Evolutionary conservation across 805 yeast species (phyloP).

Genomic region (Myxozyma melibiosi): DNA sequence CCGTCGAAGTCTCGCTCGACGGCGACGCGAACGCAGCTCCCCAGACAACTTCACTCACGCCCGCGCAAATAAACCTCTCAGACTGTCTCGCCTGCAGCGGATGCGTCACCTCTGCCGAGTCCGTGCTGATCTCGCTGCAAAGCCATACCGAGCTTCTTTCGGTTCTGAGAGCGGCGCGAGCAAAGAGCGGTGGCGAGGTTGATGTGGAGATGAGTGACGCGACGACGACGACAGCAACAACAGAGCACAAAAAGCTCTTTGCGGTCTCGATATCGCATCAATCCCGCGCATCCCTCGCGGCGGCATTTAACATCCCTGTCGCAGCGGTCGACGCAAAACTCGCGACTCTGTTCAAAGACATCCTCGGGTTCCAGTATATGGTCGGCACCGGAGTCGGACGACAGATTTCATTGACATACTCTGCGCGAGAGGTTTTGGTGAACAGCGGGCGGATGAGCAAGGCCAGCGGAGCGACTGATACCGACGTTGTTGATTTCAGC

Average conservation of each 20-base stretch:
- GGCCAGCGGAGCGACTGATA: not conserved
- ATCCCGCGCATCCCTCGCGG: conserved; percentile 77
- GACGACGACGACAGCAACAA: conserved; percentile 25
- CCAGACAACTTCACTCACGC: conserved; percentile 48
- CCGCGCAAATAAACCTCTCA: conserved; percentile 85
- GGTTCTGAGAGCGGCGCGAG: conserved; percentile 2
- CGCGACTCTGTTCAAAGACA: conserved; percentile 57
- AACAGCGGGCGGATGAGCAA: conserved; percentile 4
- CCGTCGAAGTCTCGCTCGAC: conserved; percentile 67
- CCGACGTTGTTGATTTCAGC: not conserved
- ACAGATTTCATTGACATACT: conserved; percentile 56
- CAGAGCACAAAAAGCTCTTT: conserved; percentile 49
- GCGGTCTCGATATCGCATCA: conserved; percentile 86
- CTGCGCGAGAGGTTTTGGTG: conserved; percentile 47
- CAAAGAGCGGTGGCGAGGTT: not conserved
- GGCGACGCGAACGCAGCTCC: conserved; percentile 32
- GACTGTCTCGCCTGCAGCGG: conserved; percentile 98
- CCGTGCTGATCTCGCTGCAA: conserved; percentile 85
- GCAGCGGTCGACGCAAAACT: conserved; percentile 63
- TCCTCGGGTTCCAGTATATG: conserved; percentile 68
- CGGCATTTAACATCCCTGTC: conserved; percentile 58
- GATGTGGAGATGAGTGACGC: conserved; percentile 10
- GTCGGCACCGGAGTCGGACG: conserved; percentile 88
- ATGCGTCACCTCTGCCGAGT: conserved; percentile 97
- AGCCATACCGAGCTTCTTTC: conserved; percentile 74